These are phyloP conservation scores for Chlorella sp. DNA, from an alignment of 139 green algal genomes.

Conservation along the genomic window DNA sequence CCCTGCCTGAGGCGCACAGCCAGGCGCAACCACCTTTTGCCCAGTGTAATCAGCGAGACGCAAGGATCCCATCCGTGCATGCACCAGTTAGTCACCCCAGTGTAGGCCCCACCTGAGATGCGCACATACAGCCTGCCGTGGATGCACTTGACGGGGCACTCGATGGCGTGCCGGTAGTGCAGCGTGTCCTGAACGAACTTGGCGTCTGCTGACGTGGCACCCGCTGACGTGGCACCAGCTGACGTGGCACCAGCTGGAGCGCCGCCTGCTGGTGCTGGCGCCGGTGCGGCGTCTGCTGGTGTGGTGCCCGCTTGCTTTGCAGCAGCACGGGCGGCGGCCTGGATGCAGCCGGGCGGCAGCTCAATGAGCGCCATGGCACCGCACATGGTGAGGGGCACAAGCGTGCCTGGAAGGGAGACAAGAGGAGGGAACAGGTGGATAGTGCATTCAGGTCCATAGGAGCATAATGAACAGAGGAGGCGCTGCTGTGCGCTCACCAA, in stretches of 20 bases:
- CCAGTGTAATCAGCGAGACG: too few relatives aligned
- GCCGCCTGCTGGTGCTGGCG: neutral
- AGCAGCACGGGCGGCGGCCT: neutral
- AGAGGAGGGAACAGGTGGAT: too few relatives aligned
- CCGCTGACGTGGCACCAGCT: slow-evolving; percentile 31
- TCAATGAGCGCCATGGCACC: slow-evolving; percentile 28
- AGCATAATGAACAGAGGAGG: too few relatives aligned
- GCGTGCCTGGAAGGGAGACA: neutral
- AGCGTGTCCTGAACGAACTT: slow-evolving; percentile 75
- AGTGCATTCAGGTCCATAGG: too few relatives aligned
- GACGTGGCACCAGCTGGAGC: slow-evolving; percentile 32
- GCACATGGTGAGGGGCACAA: slow-evolving; percentile 23
- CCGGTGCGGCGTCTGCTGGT: neutral
- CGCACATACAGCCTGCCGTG: slow-evolving; percentile 65
- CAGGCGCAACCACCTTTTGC: too few relatives aligned
- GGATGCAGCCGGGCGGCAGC: neutral
- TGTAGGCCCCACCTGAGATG: slow-evolving; percentile 43
- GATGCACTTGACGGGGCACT: slow-evolving; percentile 75
- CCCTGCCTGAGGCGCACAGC: slow-evolving; percentile 57
- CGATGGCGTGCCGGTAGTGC: slow-evolving; percentile 54
- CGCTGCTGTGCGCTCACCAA: too few relatives aligned
- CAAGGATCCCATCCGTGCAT: too few relatives aligned
- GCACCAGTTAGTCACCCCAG: neutral
- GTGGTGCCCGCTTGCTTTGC: neutral
- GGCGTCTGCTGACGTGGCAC: slow-evolving; percentile 64